Evolutionary conservation across 768 basidiomycete species (phyloP), one percentile per base, ranked within the genome.

Genomic region (Paxillus rubicundulus): DNA sequence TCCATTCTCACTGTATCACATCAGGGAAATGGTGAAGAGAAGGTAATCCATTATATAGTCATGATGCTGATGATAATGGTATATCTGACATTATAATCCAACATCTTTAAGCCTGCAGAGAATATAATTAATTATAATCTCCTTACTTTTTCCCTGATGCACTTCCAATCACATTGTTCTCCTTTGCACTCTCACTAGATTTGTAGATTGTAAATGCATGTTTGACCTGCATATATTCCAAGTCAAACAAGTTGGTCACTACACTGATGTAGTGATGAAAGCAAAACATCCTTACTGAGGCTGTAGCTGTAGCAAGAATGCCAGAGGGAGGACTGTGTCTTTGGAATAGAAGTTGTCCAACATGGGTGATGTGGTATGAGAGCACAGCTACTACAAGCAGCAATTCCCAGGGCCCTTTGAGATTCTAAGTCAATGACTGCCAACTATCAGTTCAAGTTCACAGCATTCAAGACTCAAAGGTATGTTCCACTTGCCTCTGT

Each of bases 191-290:
- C 4, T 50, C 30, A n/a, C 41, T 40, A 42, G 39, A 42, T 33
- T 43, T 50, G 41, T 50, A 50, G n/a, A 50, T 37, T 16, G 18
- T 50, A 17, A 50, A 40, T 18, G 49, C 49, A 32, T 30, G 49
- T 21, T 50, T n/a, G 3, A 41, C 39, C 49, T 50, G 40, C 30
- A 30, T 10, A 10, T 30, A 3, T 4, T 37, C 13, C 12, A 37
- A 37, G n/a, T 42, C 17, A 21, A 40, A 42, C n/a, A 41, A 28
- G 30, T 24, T 12, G 14, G 33, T 50, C 24, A 13, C 5, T 4
- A 30, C 13, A 32, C 21, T 20, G 32, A 28, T 30, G 10, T 30
- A 43, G 27, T 21, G 21, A 5, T 12, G 21, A 42, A 9, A 18
- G 48, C 37, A 37, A 18, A 5, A n/a, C 38, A 50, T 16, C 9